Percentiles rank a stretch among this genome's conserved stretches.
Conservation (phyloP, 2,329 filamentous ascomycete species). For the Stagonosporopsis chrysanthemi region DNA sequence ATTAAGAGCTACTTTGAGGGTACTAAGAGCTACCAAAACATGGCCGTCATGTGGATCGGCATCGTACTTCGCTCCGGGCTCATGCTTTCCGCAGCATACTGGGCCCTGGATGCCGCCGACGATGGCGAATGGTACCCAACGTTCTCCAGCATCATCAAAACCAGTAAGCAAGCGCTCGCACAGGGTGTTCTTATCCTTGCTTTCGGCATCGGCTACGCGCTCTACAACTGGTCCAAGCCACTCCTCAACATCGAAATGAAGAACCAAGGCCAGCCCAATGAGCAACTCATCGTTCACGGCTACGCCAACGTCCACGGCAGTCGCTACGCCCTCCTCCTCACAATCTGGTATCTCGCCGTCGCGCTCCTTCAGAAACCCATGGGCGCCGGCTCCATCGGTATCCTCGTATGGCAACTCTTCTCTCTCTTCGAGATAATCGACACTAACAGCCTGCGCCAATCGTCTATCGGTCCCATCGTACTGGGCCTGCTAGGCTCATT, state of each 20-base stretch:
- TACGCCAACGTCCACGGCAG: constrained; percentile 94
- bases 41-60: constrained; percentile 84
- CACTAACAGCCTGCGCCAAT: constrained; percentile 67
- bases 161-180: constrained; percentile 76
- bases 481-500: constrained; percentile 90
- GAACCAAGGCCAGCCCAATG: constrained; percentile 38
- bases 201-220: constrained; percentile 82
- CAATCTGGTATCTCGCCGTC: constrained; percentile 78
- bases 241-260: constrained; percentile 73
- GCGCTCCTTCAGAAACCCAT: constrained; percentile 91
- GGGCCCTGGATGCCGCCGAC: constrained; percentile 88
- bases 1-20: constrained; percentile 80
- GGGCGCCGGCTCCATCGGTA: constrained; percentile 82
- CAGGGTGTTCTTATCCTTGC: constrained; percentile 81
- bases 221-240: constrained; percentile 85
- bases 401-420: constrained; percentile 89
- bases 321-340: constrained; percentile 83
- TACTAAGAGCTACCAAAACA: constrained; percentile 87
- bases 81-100: constrained; percentile 79
- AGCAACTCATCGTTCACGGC: constrained; percentile 78
- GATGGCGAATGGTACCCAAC: constrained; percentile 79
- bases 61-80: constrained; percentile 79
- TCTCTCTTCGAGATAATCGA: constrained; percentile 72
- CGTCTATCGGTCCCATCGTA: constrained; percentile 81
- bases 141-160: constrained; percentile 67